Conservation (phyloP, 2,329 filamentous ascomycete genomes). For the Fusarium sp. region DNA sequence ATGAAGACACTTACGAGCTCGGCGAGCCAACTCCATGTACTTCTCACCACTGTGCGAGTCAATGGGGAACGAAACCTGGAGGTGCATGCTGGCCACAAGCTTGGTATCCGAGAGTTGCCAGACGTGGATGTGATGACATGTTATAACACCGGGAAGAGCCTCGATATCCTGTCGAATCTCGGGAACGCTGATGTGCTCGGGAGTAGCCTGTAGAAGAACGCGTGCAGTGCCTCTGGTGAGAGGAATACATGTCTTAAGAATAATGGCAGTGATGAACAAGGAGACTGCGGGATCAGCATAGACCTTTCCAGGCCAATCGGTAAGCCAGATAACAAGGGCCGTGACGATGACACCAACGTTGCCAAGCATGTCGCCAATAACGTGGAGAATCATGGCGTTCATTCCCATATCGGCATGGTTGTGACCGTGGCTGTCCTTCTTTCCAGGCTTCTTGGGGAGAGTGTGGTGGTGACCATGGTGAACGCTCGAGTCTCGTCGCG, state of each 20-base stretch:
- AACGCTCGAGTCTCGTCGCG: conserved; percentile 65
- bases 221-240: conserved; percentile 85
- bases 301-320: conserved; percentile 82
- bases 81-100: conserved; percentile 91
- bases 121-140: conserved; percentile 96
- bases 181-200: conserved; percentile 87
- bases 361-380: conserved; percentile 86
- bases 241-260: conserved; percentile 81
- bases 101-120: conserved; percentile 98
- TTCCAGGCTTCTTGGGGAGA: conserved; percentile 74
- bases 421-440: conserved; percentile 80
- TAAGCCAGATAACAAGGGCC: conserved; percentile 92
- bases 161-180: conserved; percentile 95
- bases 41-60: conserved; percentile 82
- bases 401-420: conserved; percentile 94
- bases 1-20: conserved; percentile 90
- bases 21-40: conserved; percentile 92
- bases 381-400: conserved; percentile 84
- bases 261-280: conserved; percentile 89
- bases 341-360: conserved; percentile 89
- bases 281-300: conserved; percentile 95
- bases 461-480: conserved; percentile 87
- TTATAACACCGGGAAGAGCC: conserved; percentile 85
- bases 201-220: conserved; percentile 94
- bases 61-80: conserved; percentile 92